Percentiles rank a stretch among this genome's conserved stretches.
These are phyloP conservation scores for Prunus mume DNA, from an alignment of 306 rosid species.

Conservation along the genomic window DNA sequence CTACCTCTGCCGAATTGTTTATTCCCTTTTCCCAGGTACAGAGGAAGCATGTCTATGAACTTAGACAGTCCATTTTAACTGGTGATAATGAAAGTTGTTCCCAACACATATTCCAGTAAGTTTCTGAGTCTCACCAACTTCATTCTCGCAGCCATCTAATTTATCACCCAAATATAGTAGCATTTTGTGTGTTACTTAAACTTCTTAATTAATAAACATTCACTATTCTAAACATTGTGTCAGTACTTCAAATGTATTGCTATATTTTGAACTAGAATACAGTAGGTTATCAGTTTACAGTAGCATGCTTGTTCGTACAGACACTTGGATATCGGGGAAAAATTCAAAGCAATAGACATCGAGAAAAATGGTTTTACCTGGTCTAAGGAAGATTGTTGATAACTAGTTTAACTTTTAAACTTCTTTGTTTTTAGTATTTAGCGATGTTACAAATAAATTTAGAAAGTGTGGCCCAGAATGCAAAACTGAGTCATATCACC, in stretches of 20 bases:
- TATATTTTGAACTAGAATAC: not conserved
- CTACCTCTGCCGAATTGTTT: conserved; percentile 1
- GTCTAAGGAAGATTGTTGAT: no score
- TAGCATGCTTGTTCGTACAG: no score
- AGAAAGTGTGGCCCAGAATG: no score
- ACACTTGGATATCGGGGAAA: no score
- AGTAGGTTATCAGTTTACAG: not conserved
- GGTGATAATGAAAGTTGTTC: conserved; percentile 93
- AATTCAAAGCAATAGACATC: no score
- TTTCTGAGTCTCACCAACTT: conserved; percentile 26
- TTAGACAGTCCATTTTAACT: conserved; percentile 83
- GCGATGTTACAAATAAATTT: no score
- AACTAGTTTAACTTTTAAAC: no score
- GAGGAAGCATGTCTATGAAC: conserved; percentile 90
- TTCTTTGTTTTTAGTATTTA: no score
- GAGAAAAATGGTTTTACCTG: no score
- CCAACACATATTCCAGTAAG: conserved; percentile 79
- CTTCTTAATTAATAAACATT: not conserved
- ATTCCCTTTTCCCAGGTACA: conserved; percentile 67
- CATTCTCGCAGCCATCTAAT: conserved; percentile 9
- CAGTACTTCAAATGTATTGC: not conserved
- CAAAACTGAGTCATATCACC: no score
- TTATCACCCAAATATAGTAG: not conserved
- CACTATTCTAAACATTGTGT: not conserved
- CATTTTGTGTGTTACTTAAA: not conserved